Base-by-base conservation (phyloP, 2,329 filamentous ascomycete genomes). In the Aureobasidium lini region DNA sequence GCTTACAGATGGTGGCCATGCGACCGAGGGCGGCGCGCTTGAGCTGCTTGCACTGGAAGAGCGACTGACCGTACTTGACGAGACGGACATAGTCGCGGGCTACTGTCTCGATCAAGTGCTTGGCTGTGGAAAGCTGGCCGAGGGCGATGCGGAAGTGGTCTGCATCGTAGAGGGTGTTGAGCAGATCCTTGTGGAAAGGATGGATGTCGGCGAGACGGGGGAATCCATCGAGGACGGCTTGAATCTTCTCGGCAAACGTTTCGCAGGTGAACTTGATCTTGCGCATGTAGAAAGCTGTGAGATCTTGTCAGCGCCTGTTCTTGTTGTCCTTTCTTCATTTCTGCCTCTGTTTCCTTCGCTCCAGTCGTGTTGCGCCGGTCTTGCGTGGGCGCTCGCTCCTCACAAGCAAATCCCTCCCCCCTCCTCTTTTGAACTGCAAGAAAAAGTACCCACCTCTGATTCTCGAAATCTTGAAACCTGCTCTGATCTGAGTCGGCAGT, bases 201-300 rank as follows among this genome's bases (percentile, higher is more conserved):
- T 96, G 93, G 72, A 96, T 93, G 72, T 99, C 94, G 72, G 90
- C 86, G 58, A 99, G 82, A 61, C 92, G 85, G 59, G 94, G 94
- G 71, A 99, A 96, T 68, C 89, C 90, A 74, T 96, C 89, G 70
- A 97, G 85, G 70, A 96, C 96, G 62, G 86, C 84, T 66, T 85
- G 84, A 66, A 99, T 85, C 77, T 97, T 97, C 75, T 99, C 94
- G 65, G 86, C 86, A 75, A 96, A 96, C 43, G 93, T 97, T 78
- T 99, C 94, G 71, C 93, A 87, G 6, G 94, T 96, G 77, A 91
- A 99, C 77, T 97, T 97, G 81, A 96, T 92, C 77, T 97, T 97
- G 73, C 94, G 82, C 47, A 93, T 96, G 76, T 97, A 97, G 78
- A 97, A 97, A 52, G 84, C 88, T 86, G 61, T 62, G 23, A 16